Evolutionary conservation across 768 basidiomycete species (phyloP), one percentile per base, ranked within the genome.

Genomic region (Tubosaeta sp.): DNA sequence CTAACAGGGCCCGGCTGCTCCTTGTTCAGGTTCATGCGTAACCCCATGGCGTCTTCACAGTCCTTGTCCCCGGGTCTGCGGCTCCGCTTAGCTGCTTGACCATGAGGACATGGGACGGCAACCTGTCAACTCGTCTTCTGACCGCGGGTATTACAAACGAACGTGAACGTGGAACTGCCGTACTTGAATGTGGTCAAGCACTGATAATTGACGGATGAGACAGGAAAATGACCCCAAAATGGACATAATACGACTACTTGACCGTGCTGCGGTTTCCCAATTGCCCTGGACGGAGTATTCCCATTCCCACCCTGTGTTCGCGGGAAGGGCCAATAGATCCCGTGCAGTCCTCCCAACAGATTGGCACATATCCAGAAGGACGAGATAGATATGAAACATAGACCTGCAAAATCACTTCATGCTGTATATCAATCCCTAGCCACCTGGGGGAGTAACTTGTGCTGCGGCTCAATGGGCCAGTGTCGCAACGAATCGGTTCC

Each of bases 91-190:
- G 32, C 32, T 7, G 13, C 4, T 34, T 34, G 13, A 34, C 35
- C 35, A 35, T 35, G 40, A 25, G 24, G 39, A 40, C 22, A 22
- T 13, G 39, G 39, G 39, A 14, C 8, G 39, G 10, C 21, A 4
- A 14, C 39, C 13, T 16, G 7, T 41, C 18, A 30, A 27, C 27
- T 19, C 14, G 29, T 41, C 42, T 47, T 48, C 46, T 45, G 31
- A 36, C 29, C 14, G 39, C 40, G 51, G 47, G 29, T 16, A 49
- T 54, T 49, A 46, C 44, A 42, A 32, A 12, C 21, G 8, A 14
- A 30, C 27, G 32, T 18, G 48, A 48, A 18, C 32, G 42, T 53
- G 56, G 27, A 44, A 41, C 10, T 41, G 42, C 49, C 35, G 36
- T 44, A 44, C 16, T 38, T 18, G 16, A 34, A 34, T 16, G 32